Evolutionary conservation across 2,329 filamentous ascomycete species (phyloP).

Genomic region (Ascochyta pisi): DNA sequence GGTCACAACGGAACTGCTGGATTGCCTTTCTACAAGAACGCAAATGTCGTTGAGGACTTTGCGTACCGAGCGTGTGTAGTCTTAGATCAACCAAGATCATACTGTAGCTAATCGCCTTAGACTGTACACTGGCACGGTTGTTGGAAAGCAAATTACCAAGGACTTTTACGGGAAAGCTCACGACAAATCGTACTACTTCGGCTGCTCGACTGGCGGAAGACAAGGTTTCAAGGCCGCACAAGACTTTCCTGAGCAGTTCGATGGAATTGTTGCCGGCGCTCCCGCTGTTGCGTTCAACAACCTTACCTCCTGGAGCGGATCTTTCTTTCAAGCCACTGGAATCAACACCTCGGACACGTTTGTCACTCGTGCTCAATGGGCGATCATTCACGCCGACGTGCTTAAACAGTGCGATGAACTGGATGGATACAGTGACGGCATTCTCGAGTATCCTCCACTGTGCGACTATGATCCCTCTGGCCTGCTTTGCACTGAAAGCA

Average conservation of each 20-base stretch:
- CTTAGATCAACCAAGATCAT: neutral
- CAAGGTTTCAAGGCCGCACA: slow-evolving; percentile 47
- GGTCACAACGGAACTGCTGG: slow-evolving; percentile 55
- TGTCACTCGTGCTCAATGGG: slow-evolving; percentile 51
- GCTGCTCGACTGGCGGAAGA: slow-evolving; percentile 49
- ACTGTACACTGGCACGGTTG: slow-evolving; percentile 39
- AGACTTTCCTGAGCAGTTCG: slow-evolving; percentile 46
- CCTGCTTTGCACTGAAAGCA: slow-evolving; percentile 44
- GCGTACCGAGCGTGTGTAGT: slow-evolving; percentile 51
- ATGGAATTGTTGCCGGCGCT: slow-evolving; percentile 47
- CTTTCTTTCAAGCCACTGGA: slow-evolving; percentile 40
- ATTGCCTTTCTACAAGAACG: slow-evolving; percentile 55
- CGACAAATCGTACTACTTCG: slow-evolving; percentile 51
- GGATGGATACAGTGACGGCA: slow-evolving; percentile 58
- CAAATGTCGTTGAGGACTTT: slow-evolving; percentile 57
- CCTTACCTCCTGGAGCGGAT: slow-evolving; percentile 43
- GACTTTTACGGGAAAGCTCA: slow-evolving; percentile 50
- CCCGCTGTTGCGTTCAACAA: slow-evolving; percentile 45
- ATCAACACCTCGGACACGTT: slow-evolving; percentile 45
- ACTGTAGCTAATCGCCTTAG: slow-evolving; percentile 20
- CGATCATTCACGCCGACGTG: slow-evolving; percentile 50
- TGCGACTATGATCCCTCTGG: slow-evolving; percentile 54
- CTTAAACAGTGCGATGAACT: slow-evolving; percentile 59
- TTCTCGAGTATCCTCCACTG: slow-evolving; percentile 56
- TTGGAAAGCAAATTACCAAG: slow-evolving; percentile 52